phyloP scores from a whole-genome alignment of 495 filamentous ascomycete species.

The Rhypophila decipiens region DNA sequence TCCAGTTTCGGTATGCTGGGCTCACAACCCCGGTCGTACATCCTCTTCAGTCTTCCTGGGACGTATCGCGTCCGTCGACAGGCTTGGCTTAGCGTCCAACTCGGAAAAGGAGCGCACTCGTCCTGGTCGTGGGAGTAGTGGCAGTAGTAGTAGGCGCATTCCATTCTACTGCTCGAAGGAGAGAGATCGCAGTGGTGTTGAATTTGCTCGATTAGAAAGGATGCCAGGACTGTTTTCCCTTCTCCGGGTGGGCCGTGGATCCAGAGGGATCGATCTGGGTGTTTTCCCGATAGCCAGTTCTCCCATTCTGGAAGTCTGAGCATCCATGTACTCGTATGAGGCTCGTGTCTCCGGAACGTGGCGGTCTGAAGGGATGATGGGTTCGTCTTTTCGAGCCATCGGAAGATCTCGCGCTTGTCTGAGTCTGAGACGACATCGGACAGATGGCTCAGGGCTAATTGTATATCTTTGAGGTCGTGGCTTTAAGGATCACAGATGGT shows the following conservation, averaged over 20 bases:
- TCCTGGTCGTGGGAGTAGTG: conserved; percentile 28
- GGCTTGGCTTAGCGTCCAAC: conserved; percentile 22
- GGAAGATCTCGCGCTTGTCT: neutral
- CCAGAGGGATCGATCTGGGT: conserved; percentile 30
- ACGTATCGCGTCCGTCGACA: conserved; percentile 21
- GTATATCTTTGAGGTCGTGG: neutral
- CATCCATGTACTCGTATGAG: conserved; percentile 20
- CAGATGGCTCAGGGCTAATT: too few species aligned
- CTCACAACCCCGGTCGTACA: conserved; percentile 3
- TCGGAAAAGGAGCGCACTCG: conserved; percentile 20
- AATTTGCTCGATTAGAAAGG: conserved; percentile 22
- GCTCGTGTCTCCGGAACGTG: conserved; percentile 5
- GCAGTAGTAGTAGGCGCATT: conserved; percentile 33
- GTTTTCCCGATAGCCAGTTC: conserved; percentile 11
- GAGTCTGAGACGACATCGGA: too few species aligned
- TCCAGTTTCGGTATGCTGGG: conserved; percentile 7
- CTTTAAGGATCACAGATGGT: too few species aligned
- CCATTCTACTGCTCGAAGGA: conserved; percentile 1
- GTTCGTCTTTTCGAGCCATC: conserved; percentile 9
- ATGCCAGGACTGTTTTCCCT: conserved; percentile 36
- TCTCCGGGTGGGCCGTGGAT: conserved; percentile 36
- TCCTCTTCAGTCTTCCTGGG: conserved; percentile 9
- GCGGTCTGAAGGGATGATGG: conserved; percentile 13
- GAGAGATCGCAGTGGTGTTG: conserved; percentile 1
- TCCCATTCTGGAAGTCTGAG: conserved; percentile 10